Evolutionary conservation across 1,284 basidiomycete genomes (phyloP).

Genomic region (Pseudozyma sp.): DNA sequence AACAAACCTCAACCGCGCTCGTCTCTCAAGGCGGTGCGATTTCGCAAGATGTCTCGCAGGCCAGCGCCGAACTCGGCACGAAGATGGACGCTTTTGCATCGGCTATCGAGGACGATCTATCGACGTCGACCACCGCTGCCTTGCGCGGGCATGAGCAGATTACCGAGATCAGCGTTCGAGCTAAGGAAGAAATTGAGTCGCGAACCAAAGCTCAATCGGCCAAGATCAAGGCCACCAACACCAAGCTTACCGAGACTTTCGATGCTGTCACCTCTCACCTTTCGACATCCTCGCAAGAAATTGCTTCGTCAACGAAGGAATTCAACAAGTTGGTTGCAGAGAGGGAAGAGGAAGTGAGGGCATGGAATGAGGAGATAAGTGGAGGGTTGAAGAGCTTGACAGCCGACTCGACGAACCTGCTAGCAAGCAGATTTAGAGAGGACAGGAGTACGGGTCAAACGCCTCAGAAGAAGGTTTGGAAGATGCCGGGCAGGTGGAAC

Average conservation of each 20-base stretch:
- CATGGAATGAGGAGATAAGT: constrained; percentile 22
- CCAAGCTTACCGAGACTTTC: constrained; percentile 38
- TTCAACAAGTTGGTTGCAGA: constrained; percentile 9
- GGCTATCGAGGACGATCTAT: constrained; percentile 42
- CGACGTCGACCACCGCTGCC: constrained; percentile 8
- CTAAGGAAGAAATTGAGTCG: constrained; percentile 26
- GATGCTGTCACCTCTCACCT: constrained; percentile 16
- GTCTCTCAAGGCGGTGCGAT: constrained; percentile 16
- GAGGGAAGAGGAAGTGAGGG: constrained; percentile 7
- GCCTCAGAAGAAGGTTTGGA: constrained; percentile 51
- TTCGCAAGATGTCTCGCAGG: constrained; percentile 20
- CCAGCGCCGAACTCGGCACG: constrained; percentile 31
- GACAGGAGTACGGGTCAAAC: constrained; percentile 56
- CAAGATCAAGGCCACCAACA: constrained; percentile 39
- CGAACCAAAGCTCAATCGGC: constrained; percentile 35
- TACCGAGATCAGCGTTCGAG: constrained; percentile 7
- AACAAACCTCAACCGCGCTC: constrained; percentile 10
- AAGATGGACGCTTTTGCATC: constrained; percentile 45
- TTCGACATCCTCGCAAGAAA: constrained; percentile 7
- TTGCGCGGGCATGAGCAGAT: constrained; percentile 15
- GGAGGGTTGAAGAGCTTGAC: constrained; percentile 11
- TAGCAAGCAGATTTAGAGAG: constrained; percentile 24
- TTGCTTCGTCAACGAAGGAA: constrained; percentile 3
- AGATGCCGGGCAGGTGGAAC: constrained; percentile 39
- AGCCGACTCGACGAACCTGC: constrained; percentile 28